Percentiles rank a stretch among this genome's conserved stretches.
Evolutionary conservation across 1,284 basidiomycete genomes (phyloP).

Genomic region (Trichosporon inkin): DNA sequence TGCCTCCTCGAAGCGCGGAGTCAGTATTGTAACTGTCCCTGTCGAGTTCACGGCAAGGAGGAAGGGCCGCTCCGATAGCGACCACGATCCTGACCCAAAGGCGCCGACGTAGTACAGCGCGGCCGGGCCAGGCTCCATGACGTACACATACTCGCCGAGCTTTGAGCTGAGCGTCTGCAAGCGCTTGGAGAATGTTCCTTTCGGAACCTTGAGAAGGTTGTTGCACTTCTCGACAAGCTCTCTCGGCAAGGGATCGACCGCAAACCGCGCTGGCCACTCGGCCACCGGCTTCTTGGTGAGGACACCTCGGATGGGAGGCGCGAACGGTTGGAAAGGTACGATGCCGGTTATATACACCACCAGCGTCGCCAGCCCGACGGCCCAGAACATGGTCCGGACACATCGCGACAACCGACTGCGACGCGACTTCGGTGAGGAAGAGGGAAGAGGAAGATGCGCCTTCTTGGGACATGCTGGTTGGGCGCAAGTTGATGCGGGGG

Average conservation of each 20-base stretch:
- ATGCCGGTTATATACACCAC: not conserved
- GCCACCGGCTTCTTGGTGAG: not conserved
- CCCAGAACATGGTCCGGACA: too few relatives aligned
- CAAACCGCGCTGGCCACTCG: not conserved
- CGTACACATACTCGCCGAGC: constrained; percentile 30
- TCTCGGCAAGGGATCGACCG: not conserved
- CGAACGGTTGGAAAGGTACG: not conserved
- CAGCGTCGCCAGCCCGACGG: too few relatives aligned
- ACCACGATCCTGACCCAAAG: constrained; percentile 59
- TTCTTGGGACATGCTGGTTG: too few relatives aligned
- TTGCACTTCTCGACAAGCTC: not conserved
- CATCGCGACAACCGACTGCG: too few relatives aligned
- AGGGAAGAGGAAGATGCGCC: too few relatives aligned
- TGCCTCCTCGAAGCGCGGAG: constrained; percentile 70
- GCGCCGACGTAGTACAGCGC: constrained; percentile 68
- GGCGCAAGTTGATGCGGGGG: too few relatives aligned
- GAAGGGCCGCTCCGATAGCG: constrained; percentile 70
- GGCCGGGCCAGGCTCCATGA: constrained; percentile 70
- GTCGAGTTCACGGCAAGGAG: constrained; percentile 59
- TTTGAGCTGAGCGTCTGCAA: not conserved
- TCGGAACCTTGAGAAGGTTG: constrained; percentile 10
- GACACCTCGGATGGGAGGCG: not conserved
- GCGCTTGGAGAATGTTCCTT: not conserved
- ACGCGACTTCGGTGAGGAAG: too few relatives aligned
- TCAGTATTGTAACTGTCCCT: constrained; percentile 58